phyloP scores from a whole-genome alignment of 176 grass and related monocot genomes.

The Microstegium vimineum region DNA sequence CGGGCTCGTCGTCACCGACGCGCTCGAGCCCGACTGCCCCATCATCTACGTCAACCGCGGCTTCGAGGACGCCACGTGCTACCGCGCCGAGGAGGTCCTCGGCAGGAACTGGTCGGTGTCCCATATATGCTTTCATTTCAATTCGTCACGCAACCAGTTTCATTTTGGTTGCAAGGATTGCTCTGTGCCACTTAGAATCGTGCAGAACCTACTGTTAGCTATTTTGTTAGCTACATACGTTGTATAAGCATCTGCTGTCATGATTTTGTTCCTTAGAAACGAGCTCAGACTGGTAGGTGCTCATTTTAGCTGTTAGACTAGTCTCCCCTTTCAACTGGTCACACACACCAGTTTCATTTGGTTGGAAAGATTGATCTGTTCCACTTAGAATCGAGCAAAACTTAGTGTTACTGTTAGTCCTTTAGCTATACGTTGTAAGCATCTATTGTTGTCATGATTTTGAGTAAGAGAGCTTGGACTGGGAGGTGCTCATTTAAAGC shows the following conservation, averaged over 20 bases:
- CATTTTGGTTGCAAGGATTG: not conserved
- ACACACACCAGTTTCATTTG: not conserved
- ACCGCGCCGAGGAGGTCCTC: constrained; percentile 96
- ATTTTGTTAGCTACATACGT: not conserved
- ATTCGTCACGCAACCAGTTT: not conserved
- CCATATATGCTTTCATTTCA: not conserved
- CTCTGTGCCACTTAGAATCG: not conserved
- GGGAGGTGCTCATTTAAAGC: not conserved
- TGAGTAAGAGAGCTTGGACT: not conserved
- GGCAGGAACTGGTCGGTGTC: constrained; percentile 90
- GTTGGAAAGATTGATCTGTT: not conserved
- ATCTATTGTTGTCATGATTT: not conserved
- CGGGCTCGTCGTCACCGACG: constrained; percentile 86
- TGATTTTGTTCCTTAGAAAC: not conserved
- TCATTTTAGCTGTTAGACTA: not conserved
- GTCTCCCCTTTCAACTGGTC: not conserved
- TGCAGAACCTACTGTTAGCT: not conserved
- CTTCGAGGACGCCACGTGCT: constrained; percentile 83
- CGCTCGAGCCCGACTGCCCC: constrained; percentile 83
- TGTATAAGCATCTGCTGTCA: not conserved
- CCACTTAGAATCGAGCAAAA: not conserved
- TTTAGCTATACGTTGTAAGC: not conserved
- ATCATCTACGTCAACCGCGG: constrained; percentile 98
- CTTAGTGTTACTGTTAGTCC: no score
- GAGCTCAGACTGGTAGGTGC: not conserved